phyloP scores from a whole-genome alignment of 768 basidiomycete genomes.

The Lyophyllum semitale region DNA sequence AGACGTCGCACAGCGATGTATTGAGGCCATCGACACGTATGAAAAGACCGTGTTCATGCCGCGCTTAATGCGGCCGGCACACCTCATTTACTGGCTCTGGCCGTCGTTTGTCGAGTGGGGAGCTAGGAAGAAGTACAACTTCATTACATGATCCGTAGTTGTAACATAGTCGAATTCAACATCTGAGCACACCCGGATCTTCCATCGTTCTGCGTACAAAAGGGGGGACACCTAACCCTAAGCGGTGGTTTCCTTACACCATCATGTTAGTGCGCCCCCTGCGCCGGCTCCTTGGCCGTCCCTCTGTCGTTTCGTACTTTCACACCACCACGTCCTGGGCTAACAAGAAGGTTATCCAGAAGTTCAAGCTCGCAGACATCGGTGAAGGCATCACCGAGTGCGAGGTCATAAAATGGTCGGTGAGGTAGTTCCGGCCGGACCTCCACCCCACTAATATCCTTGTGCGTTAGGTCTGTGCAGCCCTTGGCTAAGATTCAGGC shows the following conservation, averaged over 20 bases:
- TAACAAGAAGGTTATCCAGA: slow-evolving; percentile 43
- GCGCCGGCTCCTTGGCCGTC: slow-evolving; percentile 29
- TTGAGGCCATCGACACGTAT: slow-evolving; percentile 58
- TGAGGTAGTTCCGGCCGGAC: slow-evolving; percentile 6
- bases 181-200: slow-evolving; percentile 4
- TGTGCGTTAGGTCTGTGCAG: slow-evolving; percentile 58
- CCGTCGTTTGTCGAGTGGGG: slow-evolving; percentile 58
- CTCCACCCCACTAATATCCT: slow-evolving; percentile 20
- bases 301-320: slow-evolving; percentile 27
- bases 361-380: slow-evolving; percentile 82
- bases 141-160: slow-evolving; percentile 18
- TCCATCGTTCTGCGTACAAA: background rate
- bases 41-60: slow-evolving; percentile 67
- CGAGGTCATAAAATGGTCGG: slow-evolving; percentile 82
- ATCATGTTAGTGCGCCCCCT: slow-evolving; percentile 37
- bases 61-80: slow-evolving; percentile 41
- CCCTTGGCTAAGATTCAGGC: slow-evolving; percentile 50
- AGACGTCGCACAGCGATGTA: slow-evolving; percentile 59
- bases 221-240: slow-evolving; percentile 20
- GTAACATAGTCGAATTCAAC: background rate
- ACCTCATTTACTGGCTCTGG: slow-evolving; percentile 66
- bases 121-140: slow-evolving; percentile 70
- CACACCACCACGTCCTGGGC: slow-evolving; percentile 34
- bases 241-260: slow-evolving; percentile 20
- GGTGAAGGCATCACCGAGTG: slow-evolving; percentile 92